Percentiles rank a stretch among this genome's conserved stretches.
These are phyloP conservation scores for Quercus ilex DNA, from an alignment of 306 rosid genomes.

Conservation along the genomic window DNA sequence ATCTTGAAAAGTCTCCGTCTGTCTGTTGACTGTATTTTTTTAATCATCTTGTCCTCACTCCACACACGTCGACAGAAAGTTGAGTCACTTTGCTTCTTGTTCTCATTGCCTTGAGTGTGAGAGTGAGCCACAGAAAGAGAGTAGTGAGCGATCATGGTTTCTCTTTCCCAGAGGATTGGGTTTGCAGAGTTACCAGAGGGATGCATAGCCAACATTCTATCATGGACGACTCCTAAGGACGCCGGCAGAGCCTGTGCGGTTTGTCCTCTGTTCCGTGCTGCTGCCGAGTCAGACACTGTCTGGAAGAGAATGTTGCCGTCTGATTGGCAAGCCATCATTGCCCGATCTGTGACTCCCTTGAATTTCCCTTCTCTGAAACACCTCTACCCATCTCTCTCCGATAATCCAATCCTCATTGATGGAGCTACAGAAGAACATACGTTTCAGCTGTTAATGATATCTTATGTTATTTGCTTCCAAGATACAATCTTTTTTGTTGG, in stretches of 20 bases:
- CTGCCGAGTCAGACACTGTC: conserved; percentile 4
- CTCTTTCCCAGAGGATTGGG: too few relatives aligned
- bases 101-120: too few relatives aligned
- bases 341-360: neutral
- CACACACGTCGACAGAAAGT: too few relatives aligned
- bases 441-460: too few relatives aligned
- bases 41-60: too few relatives aligned
- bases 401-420: conserved; percentile 8
- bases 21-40: too few relatives aligned
- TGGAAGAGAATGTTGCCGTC: conserved; percentile 13
- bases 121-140: too few relatives aligned
- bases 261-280: conserved; percentile 2
- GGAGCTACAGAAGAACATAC: neutral
- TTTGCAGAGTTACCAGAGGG: conserved; percentile 6
- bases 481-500: too few relatives aligned
- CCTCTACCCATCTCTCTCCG: neutral
- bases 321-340: neutral
- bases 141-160: too few relatives aligned
- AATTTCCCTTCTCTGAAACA: conserved; percentile 6
- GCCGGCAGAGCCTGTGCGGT: neutral
- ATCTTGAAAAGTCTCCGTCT: too few relatives aligned
- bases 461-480: too few relatives aligned
- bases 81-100: too few relatives aligned
- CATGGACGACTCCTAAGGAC: conserved; percentile 1
- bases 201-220: conserved; percentile 10